Evolutionary conservation across 805 yeast species (phyloP), one percentile per base, ranked within the genome.

Genomic region (Yarrowia divulgata): DNA sequence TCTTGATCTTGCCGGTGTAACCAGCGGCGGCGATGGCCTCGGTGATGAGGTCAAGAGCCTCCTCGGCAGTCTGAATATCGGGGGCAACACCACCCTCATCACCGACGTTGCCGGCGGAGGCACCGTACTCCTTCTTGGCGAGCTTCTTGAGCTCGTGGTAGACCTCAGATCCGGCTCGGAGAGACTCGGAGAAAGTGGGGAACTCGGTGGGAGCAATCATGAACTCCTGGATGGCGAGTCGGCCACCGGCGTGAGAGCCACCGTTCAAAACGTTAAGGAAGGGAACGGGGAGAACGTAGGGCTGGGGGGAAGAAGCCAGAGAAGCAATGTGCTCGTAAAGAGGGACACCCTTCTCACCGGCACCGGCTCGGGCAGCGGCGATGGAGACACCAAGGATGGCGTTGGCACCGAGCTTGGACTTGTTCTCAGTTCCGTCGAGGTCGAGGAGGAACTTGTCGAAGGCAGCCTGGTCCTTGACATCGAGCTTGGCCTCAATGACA

Each of bases 31-130:
- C 91, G 81, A 95, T 94, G 79, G 99, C 92, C 75, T 83, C 89
- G 76, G 87, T 86, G 82, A 94, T 92, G 82, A 94, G 89, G 85
- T 95, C 98, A 75, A 94, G 86, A 77, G 98, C 99, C 88, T 94
- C 98, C 83, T 88, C 91, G 80, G 99, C 94, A 77, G 97, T 87
- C 75, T 90, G 87, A 76, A 95, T 89, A 83, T 93, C 91, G 83
- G 99, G 99, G 78, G 99, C 99, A 86, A 94, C 97, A 89, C 99
- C 99, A 90, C 99, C 99, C 88, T 94, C 99, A 84, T 94, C 99
- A 88, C 99, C 99, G 81, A 94, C 99, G 86, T 94, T 94, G 85
- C 97, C 98, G 79, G 99, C 99, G 73, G 97, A 89, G 80, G 91
- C 90, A 81, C 99, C 99, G 90, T 94, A 95, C 82, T 85, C 86